A percentile compares a stretch with the other conserved stretches of the same genome.
Evolutionary conservation across 352 stramenopile genomes (phyloP).

Genomic region (Phytophthora gonapodyides): DNA sequence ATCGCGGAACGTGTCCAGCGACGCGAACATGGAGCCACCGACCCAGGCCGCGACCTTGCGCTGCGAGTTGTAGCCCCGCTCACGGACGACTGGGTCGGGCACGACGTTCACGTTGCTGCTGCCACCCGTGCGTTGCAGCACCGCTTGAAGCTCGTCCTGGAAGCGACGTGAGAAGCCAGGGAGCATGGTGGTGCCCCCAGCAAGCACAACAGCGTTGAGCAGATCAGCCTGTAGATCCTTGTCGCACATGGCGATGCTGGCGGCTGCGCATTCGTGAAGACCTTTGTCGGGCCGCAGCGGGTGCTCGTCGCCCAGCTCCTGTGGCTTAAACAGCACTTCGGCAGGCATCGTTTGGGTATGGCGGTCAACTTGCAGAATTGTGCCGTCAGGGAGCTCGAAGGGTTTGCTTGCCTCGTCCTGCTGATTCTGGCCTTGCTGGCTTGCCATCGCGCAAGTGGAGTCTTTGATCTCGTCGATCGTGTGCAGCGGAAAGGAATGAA

Average conservation of each 20-base stretch:
- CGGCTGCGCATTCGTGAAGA: conserved; percentile 83
- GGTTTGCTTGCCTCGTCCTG: conserved; percentile 47
- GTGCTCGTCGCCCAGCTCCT: conserved; percentile 94
- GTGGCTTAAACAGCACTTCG: conserved; percentile 86
- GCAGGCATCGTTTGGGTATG: conserved; percentile 69
- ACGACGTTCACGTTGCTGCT: conserved; percentile 59
- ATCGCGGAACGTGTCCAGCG: conserved; percentile 85
- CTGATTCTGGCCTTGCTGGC: conserved; percentile 29
- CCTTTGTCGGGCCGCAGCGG: conserved; percentile 56
- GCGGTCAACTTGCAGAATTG: conserved; percentile 80
- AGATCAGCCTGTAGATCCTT: conserved; percentile 86
- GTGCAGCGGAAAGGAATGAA: conserved; percentile 69
- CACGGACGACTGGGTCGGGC: conserved; percentile 72
- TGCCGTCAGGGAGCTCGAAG: conserved; percentile 87
- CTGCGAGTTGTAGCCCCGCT: conserved; percentile 89
- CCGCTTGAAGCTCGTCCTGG: conserved; percentile 59
- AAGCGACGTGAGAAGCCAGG: conserved; percentile 83
- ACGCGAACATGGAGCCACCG: conserved; percentile 90
- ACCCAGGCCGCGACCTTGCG: conserved; percentile 88
- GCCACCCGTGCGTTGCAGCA: conserved; percentile 26
- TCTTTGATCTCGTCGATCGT: conserved; percentile 91
- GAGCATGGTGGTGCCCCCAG: conserved; percentile 86
- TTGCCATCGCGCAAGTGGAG: conserved; percentile 44
- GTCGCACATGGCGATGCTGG: conserved; percentile 90
- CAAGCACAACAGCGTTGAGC: conserved; percentile 74